Percentiles rank a stretch among this genome's conserved stretches.
These are phyloP conservation scores for Podila clonocystis DNA, from an alignment of 192 early-diverging fungal species.

Conservation along the genomic window DNA sequence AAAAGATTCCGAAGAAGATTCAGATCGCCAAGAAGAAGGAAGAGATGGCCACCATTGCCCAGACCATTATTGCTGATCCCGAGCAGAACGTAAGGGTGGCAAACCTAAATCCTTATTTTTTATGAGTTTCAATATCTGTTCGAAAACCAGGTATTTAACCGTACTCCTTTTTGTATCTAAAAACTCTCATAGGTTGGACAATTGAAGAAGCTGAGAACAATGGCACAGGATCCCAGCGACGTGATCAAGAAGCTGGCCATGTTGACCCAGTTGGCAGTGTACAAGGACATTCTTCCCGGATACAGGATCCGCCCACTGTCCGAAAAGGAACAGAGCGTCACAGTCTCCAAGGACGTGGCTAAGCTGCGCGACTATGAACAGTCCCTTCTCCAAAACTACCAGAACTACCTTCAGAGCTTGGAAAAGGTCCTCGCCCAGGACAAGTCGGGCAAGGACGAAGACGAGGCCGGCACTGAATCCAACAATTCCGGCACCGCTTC, in stretches of 20 bases:
- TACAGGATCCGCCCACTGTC: slow-evolving; percentile 93
- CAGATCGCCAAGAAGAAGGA: slow-evolving; percentile 75
- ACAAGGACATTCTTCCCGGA: slow-evolving; percentile 94
- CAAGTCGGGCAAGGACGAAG: slow-evolving; percentile 32
- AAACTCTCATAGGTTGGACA: slow-evolving; percentile 58
- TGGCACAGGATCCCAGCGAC: slow-evolving; percentile 70
- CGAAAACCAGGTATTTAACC: neutral
- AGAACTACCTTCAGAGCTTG: slow-evolving; percentile 83
- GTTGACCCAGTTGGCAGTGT: slow-evolving; percentile 91
- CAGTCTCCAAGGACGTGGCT: slow-evolving; percentile 92
- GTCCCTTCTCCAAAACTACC: slow-evolving; percentile 82
- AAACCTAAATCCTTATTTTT: neutral
- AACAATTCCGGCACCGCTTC: slow-evolving; percentile 11
- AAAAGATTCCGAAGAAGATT: slow-evolving; percentile 63
- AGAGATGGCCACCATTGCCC: slow-evolving; percentile 83
- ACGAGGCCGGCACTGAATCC: slow-evolving; percentile 12
- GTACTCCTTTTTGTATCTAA: slow-evolving; percentile 4
- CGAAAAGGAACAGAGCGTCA: slow-evolving; percentile 77
- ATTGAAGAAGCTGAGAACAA: slow-evolving; percentile 73
- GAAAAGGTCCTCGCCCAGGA: slow-evolving; percentile 57
- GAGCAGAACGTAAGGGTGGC: slow-evolving; percentile 69
- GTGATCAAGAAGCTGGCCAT: slow-evolving; percentile 80
- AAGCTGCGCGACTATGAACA: slow-evolving; percentile 90
- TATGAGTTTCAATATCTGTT: neutral
- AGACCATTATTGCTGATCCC: slow-evolving; percentile 82